phyloP scores from a whole-genome alignment of 1,139 yeast genomes.

The Magnusiomyces magnusii region DNA sequence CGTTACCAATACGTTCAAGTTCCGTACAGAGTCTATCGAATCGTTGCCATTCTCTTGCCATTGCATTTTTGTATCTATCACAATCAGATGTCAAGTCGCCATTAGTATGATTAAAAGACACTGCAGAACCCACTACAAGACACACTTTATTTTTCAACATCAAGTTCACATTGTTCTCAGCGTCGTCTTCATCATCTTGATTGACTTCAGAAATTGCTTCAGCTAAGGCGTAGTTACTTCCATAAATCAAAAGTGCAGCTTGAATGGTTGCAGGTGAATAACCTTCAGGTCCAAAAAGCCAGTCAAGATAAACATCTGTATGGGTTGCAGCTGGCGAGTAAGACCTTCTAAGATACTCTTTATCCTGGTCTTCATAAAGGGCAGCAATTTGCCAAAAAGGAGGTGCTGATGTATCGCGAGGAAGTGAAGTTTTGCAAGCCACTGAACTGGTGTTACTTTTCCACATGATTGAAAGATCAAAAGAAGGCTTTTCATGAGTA shows the following conservation, averaged over 20 bases:
- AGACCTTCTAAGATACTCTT: constrained; percentile 6
- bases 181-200: constrained; percentile 12
- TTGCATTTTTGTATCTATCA: constrained; percentile 26
- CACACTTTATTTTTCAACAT: constrained; percentile 32
- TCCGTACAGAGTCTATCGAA: constrained; percentile 62
- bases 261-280: constrained; percentile 41
- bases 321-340: constrained; percentile 1
- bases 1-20: constrained; percentile 50
- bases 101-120: constrained; percentile 17
- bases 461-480: constrained; percentile 44
- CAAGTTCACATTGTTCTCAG: not conserved
- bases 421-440: constrained; percentile 28
- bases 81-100: constrained; percentile 15
- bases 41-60: constrained; percentile 47
- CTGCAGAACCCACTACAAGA: constrained; percentile 28
- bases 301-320: constrained; percentile 37
- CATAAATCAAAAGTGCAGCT: constrained; percentile 39
- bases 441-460: constrained; percentile 54
- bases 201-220: not conserved
- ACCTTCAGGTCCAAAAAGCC: constrained; percentile 43
- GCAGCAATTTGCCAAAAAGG: constrained; percentile 10
- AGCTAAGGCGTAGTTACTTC: constrained; percentile 22
- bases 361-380: constrained; percentile 9
- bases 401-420: not conserved
- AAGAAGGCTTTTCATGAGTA: constrained; percentile 21